phyloP scores from a whole-genome alignment of 768 basidiomycete genomes.

The Mycena chlorophos region DNA sequence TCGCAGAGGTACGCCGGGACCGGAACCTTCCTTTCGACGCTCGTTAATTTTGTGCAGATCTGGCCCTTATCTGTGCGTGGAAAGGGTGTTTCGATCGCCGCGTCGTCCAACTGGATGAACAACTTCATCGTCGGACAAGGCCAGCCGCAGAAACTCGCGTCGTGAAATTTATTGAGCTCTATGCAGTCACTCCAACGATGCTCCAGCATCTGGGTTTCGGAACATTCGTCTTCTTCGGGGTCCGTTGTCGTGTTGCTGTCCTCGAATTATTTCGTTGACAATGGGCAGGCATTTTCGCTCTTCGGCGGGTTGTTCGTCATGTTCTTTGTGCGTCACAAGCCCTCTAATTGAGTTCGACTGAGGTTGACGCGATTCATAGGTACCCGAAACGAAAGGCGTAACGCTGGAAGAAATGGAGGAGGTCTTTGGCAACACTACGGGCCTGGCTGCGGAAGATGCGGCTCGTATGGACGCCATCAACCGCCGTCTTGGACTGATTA shows the following conservation, averaged over 20 bases:
- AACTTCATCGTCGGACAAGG: constrained; percentile 70
- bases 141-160: constrained; percentile 7
- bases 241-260: constrained; percentile 31
- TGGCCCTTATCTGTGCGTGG: constrained; percentile 73
- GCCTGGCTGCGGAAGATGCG: constrained; percentile 58
- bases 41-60: constrained; percentile 38
- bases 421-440: constrained; percentile 61
- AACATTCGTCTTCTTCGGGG: constrained; percentile 78
- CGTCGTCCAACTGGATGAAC: constrained; percentile 82
- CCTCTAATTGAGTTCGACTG: not conserved
- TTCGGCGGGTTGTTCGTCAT: constrained; percentile 66
- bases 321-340: constrained; percentile 50
- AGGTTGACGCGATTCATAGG: constrained; percentile 32
- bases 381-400: constrained; percentile 72
- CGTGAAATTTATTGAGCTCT: constrained; percentile 1
- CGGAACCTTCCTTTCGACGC: not conserved
- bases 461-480: constrained; percentile 50
- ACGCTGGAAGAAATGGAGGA: constrained; percentile 80
- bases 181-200: constrained; percentile 67
- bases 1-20: constrained; percentile 50
- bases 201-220: constrained; percentile 61
- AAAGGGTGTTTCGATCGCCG: constrained; percentile 74
- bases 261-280: constrained; percentile 1
- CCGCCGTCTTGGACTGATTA: constrained; percentile 60
- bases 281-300: constrained; percentile 58